These are phyloP conservation scores for Hymenoscyphus fraxineus DNA, from an alignment of 2,329 filamentous ascomycete genomes.

Conservation along the genomic window DNA sequence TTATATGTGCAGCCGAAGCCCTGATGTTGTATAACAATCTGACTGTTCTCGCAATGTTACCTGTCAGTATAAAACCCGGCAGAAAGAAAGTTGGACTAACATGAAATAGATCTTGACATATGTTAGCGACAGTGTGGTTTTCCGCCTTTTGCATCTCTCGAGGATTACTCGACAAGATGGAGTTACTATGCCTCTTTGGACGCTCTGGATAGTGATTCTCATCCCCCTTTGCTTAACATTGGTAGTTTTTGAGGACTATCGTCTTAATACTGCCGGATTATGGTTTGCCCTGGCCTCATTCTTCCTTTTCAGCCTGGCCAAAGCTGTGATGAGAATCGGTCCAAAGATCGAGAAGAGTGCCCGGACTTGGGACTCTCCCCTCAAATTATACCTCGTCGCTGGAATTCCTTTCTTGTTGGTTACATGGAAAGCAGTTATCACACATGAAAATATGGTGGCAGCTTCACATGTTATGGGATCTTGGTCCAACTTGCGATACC, in stretches of 20 bases:
- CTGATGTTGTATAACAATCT: constrained; percentile 27
- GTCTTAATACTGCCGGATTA: constrained; percentile 21
- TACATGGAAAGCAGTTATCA: constrained; percentile 22
- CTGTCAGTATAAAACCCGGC: constrained; percentile 17
- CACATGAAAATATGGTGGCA: constrained; percentile 24
- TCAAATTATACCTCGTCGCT: constrained; percentile 24
- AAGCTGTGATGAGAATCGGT: constrained; percentile 23
- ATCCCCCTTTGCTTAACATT: constrained; percentile 14
- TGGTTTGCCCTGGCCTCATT: constrained; percentile 20
- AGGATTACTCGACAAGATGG: constrained; percentile 10
- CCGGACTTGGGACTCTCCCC: constrained; percentile 21
- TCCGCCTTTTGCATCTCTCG: constrained; percentile 20
- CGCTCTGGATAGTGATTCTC: constrained; percentile 20
- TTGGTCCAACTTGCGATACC: constrained; percentile 20
- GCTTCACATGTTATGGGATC: constrained; percentile 20
- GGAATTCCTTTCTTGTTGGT: constrained; percentile 26
- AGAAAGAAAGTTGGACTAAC: background rate
- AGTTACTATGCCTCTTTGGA: constrained; percentile 11
- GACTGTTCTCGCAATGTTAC: constrained; percentile 27
- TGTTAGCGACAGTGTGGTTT: constrained; percentile 28
- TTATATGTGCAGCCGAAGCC: constrained; percentile 23
- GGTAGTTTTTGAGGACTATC: constrained; percentile 26
- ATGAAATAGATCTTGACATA: constrained; percentile 28
- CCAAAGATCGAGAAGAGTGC: constrained; percentile 20
- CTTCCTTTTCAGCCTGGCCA: constrained; percentile 25